Evolutionary conservation across 116 monocot genomes (phyloP).

Genomic region (Cymodocea nodosa): DNA sequence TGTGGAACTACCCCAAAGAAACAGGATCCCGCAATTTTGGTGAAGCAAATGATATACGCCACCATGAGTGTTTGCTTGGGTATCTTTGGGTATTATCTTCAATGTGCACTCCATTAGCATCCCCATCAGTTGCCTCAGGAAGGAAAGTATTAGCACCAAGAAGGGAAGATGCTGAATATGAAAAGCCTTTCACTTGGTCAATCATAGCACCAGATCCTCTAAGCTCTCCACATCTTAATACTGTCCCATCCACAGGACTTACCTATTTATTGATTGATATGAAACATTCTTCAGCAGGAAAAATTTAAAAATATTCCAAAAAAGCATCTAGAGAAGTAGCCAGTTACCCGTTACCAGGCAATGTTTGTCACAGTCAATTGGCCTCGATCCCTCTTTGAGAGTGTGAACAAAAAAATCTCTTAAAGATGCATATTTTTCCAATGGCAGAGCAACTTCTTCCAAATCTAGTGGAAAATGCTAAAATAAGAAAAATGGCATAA

Average conservation of each 20-base stretch:
- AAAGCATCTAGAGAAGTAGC: constrained; percentile 10
- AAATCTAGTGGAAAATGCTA: constrained; percentile 37
- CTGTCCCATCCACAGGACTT: constrained; percentile 83
- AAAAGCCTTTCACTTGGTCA: constrained; percentile 97
- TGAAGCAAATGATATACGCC: constrained; percentile 61
- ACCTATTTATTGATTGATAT: constrained; percentile 25
- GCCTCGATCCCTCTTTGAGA: constrained; percentile 71
- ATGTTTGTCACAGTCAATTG: constrained; percentile 62
- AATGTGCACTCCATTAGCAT: constrained; percentile 14
- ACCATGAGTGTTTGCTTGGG: constrained; percentile 53
- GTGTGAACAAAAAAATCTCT: constrained; percentile 67
- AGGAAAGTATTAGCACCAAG: constrained; percentile 59
- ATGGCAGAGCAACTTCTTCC: constrained; percentile 70
- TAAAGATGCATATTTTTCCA: constrained; percentile 76
- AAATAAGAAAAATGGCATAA: neutral
- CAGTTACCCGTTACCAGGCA: constrained; percentile 98
- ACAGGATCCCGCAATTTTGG: constrained; percentile 43
- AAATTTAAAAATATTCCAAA: neutral
- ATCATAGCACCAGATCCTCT: constrained; percentile 61
- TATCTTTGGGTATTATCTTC: constrained; percentile 20
- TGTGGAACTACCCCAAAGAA: constrained; percentile 27
- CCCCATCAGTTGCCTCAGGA: constrained; percentile 32
- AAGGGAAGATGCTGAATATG: constrained; percentile 85
- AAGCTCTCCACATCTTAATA: constrained; percentile 61
- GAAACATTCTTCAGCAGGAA: neutral